These are phyloP conservation scores for Drechslerella coelobrocha DNA, from an alignment of 2,329 filamentous ascomycete species.

Conservation along the genomic window DNA sequence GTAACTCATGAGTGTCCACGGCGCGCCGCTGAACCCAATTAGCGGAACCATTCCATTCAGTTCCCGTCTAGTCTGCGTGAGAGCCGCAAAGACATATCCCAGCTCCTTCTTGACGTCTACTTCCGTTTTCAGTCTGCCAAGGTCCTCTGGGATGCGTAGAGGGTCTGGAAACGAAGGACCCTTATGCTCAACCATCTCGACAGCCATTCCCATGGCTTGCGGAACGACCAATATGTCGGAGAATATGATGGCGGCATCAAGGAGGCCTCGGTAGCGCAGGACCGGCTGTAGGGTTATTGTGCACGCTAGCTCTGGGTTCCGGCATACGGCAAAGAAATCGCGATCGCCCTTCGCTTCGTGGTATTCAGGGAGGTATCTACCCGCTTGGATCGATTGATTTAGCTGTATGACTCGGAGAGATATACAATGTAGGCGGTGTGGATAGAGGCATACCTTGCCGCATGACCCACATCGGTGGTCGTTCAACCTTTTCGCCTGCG, in stretches of 20 bases:
- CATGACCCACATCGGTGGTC: conserved; percentile 98
- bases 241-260: conserved; percentile 98
- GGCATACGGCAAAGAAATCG: conserved; percentile 98
- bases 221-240: conserved; percentile 97
- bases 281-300: conserved; percentile 93
- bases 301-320: conserved; percentile 87
- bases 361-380: conserved; percentile 93
- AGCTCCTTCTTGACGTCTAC: conserved; percentile 87
- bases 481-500: conserved; percentile 84
- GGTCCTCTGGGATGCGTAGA: conserved; percentile 78
- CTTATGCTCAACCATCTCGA: conserved; percentile 98
- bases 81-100: conserved; percentile 94
- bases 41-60: conserved; percentile 85
- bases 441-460: conserved; percentile 75
- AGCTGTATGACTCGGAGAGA: conserved; percentile 7
- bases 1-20: conserved; percentile 96
- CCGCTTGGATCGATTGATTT: conserved; percentile 66
- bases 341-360: conserved; percentile 88
- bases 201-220: conserved; percentile 97
- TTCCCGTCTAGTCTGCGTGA: conserved; percentile 88
- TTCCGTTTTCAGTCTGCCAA: conserved; percentile 76
- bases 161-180: conserved; percentile 93
- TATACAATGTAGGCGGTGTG: conserved; percentile 4
- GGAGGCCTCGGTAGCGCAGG: conserved; percentile 84
- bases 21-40: conserved; percentile 95